Evolutionary conservation across 2,329 filamentous ascomycete species (phyloP).

Genomic region (Capronia coronata): DNA sequence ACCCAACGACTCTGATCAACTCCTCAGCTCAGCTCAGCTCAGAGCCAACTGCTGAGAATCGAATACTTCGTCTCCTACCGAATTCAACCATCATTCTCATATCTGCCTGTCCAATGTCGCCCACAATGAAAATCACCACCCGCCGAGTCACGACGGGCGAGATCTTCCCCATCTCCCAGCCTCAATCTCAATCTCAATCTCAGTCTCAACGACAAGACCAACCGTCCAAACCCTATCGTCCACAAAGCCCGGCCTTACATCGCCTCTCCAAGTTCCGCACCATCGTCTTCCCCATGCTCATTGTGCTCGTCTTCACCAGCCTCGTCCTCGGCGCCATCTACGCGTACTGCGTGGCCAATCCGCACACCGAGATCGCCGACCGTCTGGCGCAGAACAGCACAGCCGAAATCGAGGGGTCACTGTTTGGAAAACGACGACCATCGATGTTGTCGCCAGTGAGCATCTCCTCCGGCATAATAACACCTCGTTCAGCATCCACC

Average conservation of each 20-base stretch:
- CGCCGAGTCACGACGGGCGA: slow-evolving; percentile 13
- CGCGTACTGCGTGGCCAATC: slow-evolving; percentile 27
- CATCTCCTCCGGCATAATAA: neutral
- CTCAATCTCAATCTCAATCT: neutral
- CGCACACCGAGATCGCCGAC: slow-evolving; percentile 23
- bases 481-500: neutral
- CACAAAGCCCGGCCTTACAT: slow-evolving; percentile 9
- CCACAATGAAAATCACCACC: slow-evolving; percentile 15
- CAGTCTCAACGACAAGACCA: slow-evolving; percentile 1
- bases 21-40: too few species aligned
- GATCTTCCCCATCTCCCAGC: slow-evolving; percentile 17
- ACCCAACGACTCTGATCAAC: too few species aligned
- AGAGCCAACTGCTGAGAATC: neutral
- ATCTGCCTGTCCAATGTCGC: neutral
- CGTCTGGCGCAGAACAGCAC: slow-evolving; percentile 11
- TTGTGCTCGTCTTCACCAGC: slow-evolving; percentile 24
- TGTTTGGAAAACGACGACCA: slow-evolving; percentile 11
- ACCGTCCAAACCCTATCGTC: slow-evolving; percentile 1
- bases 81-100: neutral
- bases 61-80: slow-evolving; percentile 6
- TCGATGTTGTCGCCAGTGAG: too few species aligned
- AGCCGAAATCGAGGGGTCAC: slow-evolving; percentile 19
- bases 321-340: slow-evolving; percentile 26
- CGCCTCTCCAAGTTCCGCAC: slow-evolving; percentile 19
- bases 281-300: slow-evolving; percentile 18